Base-by-base conservation (phyloP, 805 yeast species). In the Isabelozyma heimii region DNA sequence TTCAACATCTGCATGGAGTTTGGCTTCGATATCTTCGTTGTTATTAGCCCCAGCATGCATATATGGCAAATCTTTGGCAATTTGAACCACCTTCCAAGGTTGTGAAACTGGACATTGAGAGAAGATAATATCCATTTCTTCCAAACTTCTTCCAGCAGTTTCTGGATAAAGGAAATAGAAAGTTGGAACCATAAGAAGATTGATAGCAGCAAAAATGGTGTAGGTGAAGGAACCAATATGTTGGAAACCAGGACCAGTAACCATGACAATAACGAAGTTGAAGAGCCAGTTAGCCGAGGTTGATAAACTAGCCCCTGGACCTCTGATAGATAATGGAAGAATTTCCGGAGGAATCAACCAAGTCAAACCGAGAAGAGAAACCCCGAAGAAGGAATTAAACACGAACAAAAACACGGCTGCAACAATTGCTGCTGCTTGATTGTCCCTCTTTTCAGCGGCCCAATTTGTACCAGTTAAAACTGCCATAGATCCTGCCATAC, bases 81-180 rank as follows among this genome's bases (percentile, higher is more conserved):
- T 60, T 20, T 58, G 51, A 35, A 66, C 72, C 28, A 56, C 64
- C 46, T 63, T 54, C 72, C 72, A 66, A 4, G 72, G 72, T 30
- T 59, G 50, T 27, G 42, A 50, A n/a, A 58, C 56, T 8, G 67
- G 66, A 5, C 63, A 52, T 40, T 62, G 57, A 39, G 49, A 52
- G 51, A 66, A 66, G 35, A 70, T 69, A 45, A 64, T 52, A 47
- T 86, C 91, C 64, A 86, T 80, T 59, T 75, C 80, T 65, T 72
- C 76, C 66, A 73, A 73, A 35, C 69, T 56, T 61, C 76, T 66
- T 42, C 75, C 79, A 30, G 73, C 77, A 30, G 76, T 72, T 60
- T 70, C 78, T 40, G 75, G 77, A 72, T 69, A 75, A 66, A 61
- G 74, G 66, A 67, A 72, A 70, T 63, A 72, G 47, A 73, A 72